Conservation (phyloP, 202 grass and related monocot genomes). For the Alloteropsis angusta region DNA sequence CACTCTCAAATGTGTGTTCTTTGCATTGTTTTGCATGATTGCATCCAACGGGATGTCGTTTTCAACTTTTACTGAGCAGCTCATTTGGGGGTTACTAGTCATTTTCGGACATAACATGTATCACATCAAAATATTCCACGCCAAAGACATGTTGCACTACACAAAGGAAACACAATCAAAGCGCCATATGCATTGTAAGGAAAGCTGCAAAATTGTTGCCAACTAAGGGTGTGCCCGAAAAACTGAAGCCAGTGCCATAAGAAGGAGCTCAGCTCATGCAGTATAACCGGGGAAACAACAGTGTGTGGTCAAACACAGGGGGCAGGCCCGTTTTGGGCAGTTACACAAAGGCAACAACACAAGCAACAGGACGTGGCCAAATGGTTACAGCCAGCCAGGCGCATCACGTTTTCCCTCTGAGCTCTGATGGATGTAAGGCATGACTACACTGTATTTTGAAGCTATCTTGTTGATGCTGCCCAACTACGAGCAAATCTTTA, state of each 20-base stretch:
- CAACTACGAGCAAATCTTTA: neutral
- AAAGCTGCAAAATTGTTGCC: neutral
- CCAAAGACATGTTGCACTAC: neutral
- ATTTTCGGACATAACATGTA: constrained; percentile 17
- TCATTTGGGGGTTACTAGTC: neutral
- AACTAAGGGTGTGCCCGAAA: neutral
- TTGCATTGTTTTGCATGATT: neutral
- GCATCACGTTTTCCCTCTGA: neutral
- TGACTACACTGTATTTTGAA: neutral
- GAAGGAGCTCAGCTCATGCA: neutral
- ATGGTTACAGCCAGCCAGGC: neutral
- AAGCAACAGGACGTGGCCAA: neutral
- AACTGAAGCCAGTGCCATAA: neutral
- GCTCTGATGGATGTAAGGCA: neutral
- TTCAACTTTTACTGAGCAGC: neutral
- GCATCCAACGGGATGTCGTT: neutral
- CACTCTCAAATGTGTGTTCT: neutral
- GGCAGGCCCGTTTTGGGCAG: neutral
- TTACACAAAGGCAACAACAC: neutral
- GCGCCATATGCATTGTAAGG: neutral
- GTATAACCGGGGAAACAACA: neutral
- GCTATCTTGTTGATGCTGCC: neutral
- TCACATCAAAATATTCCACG: neutral
- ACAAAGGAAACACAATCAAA: neutral
- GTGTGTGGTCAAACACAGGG: neutral